Evolutionary conservation across 177 flowering plant genomes (phyloP), one percentile per base, ranked within the genome.

Genomic region (Vitis hybrid): DNA sequence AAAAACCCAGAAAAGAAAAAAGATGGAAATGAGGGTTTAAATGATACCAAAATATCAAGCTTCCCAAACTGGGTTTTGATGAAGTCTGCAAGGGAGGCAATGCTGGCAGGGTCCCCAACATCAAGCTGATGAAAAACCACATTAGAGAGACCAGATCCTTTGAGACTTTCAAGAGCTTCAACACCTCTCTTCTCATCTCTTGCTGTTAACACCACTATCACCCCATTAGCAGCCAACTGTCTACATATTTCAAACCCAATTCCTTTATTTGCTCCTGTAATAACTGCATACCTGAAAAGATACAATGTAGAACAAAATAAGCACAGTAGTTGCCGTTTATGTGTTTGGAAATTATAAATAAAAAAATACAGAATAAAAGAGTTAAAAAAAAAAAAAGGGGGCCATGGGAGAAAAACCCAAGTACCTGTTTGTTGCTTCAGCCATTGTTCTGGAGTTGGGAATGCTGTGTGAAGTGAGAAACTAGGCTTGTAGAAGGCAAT

Each of bases 11-110:
- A 27, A 27, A 27, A 27, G 27, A 27, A 27, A 27, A 27, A 27
- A 27, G 27, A 27, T 27, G 14, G 14, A n/a, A 49, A 19, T 19
- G 69, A 67, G 19, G 70, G 14, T 21, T 17, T 48, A 14, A 15
- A 60, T 55, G 35, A 14, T 74, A 78, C 81, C 81, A 81, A 56
- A 14, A 78, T 78, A 72, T 81, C 84, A 63, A 81, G 82, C 51
- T 74, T 81, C 19, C 84, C 80, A 70, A 78, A 81, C n/a, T 71
- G 63, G 52, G 72, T 61, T 52, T 70, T 71, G 66, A 81, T 50
- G 66, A 80, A 80, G 3, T 77, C 74, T 13, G 73, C 80, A 1
- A 80, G 71, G 32, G 78, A 59, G 49, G 70, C 69, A 56, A 78
- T 32, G 15, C 79, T 78, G 10, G 65, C 58, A 51, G 66, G 58